These are phyloP conservation scores for Ehretia macrophylla DNA, from an alignment of 257 asterid genomes.

Conservation along the genomic window DNA sequence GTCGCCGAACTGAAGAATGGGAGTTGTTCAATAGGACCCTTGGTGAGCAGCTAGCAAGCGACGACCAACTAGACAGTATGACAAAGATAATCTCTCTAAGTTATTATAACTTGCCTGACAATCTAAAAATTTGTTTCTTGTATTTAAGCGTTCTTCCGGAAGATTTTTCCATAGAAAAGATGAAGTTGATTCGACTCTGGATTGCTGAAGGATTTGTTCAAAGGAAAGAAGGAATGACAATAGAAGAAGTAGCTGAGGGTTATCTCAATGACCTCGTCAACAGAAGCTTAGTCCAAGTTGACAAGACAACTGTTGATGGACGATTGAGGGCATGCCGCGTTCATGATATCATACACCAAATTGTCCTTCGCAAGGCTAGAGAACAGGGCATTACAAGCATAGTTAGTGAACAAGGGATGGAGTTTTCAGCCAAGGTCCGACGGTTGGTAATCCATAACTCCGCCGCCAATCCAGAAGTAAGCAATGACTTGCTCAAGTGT, in stretches of 20 bases:
- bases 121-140: no score
- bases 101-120: conserved; percentile 23
- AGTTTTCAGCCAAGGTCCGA: conserved; percentile 1
- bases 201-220: conserved; percentile 23
- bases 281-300: no score
- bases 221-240: conserved; percentile 1
- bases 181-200: conserved; percentile 18
- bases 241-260: no score
- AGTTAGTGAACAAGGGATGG: conserved; percentile 3
- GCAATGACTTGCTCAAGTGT: conserved; percentile 1
- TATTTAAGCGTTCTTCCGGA: no score
- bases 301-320: no score
- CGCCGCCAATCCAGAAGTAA: neutral
- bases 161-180: conserved; percentile 10
- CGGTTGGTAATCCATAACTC: conserved; percentile 8
- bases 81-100: conserved; percentile 15
- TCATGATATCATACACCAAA: no score
- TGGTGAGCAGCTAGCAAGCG: conserved; percentile 16
- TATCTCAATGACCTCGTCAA: no score
- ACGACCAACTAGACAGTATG: conserved; percentile 9
- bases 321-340: no score
- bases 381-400: no score
- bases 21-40: conserved; percentile 10
- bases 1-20: no score
- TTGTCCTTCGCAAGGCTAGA: no score